phyloP scores from a whole-genome alignment of 305 asterid species.

The Caryopteris hybrid region DNA sequence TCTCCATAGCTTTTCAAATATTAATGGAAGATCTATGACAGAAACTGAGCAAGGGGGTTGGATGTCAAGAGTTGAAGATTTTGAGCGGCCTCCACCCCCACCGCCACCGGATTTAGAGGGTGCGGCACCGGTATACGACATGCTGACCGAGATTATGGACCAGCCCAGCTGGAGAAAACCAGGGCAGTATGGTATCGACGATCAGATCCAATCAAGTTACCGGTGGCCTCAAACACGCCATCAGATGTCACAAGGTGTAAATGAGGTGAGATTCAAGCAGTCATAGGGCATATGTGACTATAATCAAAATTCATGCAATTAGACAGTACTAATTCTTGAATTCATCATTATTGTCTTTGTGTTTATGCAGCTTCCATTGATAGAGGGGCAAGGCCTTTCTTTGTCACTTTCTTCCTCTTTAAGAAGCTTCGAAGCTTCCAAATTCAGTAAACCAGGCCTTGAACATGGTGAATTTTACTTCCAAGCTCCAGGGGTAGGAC shows the following conservation, averaged over 20 bases:
- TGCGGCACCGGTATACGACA: slow-evolving; percentile 27
- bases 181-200: too few relatives aligned
- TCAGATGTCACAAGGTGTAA: slow-evolving; percentile 16
- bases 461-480: slow-evolving; percentile 34
- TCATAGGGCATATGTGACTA: too few relatives aligned
- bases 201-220: slow-evolving; percentile 50
- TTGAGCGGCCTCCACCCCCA: too few relatives aligned
- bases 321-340: not conserved
- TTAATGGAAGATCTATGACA: slow-evolving; percentile 37
- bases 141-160: slow-evolving; percentile 43
- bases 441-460: slow-evolving; percentile 32
- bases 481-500: too few relatives aligned
- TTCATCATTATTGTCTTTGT: too few relatives aligned
- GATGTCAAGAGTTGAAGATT: slow-evolving; percentile 35
- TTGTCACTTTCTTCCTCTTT: slow-evolving; percentile 53
- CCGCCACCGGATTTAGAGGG: too few relatives aligned
- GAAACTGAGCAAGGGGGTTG: slow-evolving; percentile 29
- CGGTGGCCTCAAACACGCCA: too few relatives aligned
- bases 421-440: slow-evolving; percentile 28
- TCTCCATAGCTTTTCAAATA: too few relatives aligned
- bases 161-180: too few relatives aligned
- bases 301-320: too few relatives aligned
- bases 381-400: slow-evolving; percentile 59
- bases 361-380: slow-evolving; percentile 35
- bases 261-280: slow-evolving; percentile 21